phyloP scores from a whole-genome alignment of 2,329 filamentous ascomycete genomes.

The Neopestalotiopsis clavispora region DNA sequence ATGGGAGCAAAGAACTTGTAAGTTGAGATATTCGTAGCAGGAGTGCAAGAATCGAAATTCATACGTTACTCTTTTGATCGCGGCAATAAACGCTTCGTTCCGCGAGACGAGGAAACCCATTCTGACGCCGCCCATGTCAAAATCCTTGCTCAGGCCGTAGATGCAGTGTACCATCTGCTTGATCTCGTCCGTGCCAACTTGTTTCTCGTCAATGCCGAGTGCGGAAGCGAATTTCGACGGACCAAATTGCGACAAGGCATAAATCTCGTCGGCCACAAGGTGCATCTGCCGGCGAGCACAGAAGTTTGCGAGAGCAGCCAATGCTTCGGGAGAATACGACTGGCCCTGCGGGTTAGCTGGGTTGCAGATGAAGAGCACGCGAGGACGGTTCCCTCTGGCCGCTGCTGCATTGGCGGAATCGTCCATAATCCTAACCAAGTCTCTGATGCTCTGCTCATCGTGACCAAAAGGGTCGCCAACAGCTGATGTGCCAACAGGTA shows the following conservation, averaged over 20 bases:
- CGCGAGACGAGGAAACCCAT: background rate
- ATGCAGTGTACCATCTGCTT: slow-evolving; percentile 1
- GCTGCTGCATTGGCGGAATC: background rate
- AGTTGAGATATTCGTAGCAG: too few species aligned
- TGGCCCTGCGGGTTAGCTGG: background rate
- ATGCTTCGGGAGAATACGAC: background rate
- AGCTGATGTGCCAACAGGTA: background rate
- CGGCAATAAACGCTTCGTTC: background rate
- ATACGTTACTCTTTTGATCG: too few species aligned
- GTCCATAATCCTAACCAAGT: background rate
- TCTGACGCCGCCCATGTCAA: background rate
- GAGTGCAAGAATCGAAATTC: too few species aligned
- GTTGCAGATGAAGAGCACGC: background rate
- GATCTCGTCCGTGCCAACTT: background rate
- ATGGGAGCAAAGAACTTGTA: background rate
- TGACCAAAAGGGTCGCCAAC: background rate
- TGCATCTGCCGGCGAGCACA: background rate
- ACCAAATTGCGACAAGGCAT: background rate
- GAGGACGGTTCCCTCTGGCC: background rate
- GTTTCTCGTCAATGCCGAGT: background rate
- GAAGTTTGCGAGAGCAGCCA: background rate
- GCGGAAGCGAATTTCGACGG: background rate
- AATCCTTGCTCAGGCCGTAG: slow-evolving; percentile 1
- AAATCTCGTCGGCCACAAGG: slow-evolving; percentile 1
- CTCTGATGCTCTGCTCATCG: background rate